Base-by-base conservation (phyloP, 495 filamentous ascomycete genomes). In the Penicillium steckii region DNA sequence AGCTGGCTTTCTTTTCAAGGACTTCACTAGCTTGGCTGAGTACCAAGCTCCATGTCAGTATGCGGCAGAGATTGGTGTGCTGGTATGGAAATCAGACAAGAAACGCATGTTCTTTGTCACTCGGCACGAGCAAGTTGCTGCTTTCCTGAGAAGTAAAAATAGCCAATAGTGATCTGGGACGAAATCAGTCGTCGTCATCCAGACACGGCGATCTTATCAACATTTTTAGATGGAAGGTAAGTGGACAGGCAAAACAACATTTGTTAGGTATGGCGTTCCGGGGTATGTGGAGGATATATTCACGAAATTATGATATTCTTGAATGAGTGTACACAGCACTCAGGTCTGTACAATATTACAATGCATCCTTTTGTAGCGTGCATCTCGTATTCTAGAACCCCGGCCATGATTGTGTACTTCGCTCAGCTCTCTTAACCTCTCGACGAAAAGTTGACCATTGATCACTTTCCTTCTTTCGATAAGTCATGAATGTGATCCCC, bases 41-140 rank as follows among this genome's bases (percentile, higher is more conserved):
- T 98, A 94, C 60, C 81, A 85, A 46, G 85, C 80, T 10, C 79
- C 86, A 38, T 83, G 79, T 40, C 74, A 71, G 35, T 97, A 96
- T 72, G 93, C 95, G 0, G 88, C 91, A 52, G 90, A 94, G 65
- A 83, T 97, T 55, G 94, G 94, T n/a, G 90, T 97, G 32, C 67
- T 96, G 60, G 80, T 86, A 13, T 97, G 91, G 90, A 90, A 85
- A 62, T 90, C 80, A 52, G 85, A 94, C 53, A 70, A 72, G 32
- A 88, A 87, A 70, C 80, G 84, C 33, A 82, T 86, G 72, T 95
- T 96, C 68, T 97, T 96, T 67, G 90, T 91, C 8, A 93, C 84
- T 7, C 83, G 88, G 58, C 77, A 89, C 56, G 90, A 97, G 64
- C 90, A 95, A 69, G 80, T 97, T 38, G 82, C 81, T 41, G 82